Base-by-base conservation (phyloP, 108 stramenopile genomes). In the Skeletonema costatum region DNA sequence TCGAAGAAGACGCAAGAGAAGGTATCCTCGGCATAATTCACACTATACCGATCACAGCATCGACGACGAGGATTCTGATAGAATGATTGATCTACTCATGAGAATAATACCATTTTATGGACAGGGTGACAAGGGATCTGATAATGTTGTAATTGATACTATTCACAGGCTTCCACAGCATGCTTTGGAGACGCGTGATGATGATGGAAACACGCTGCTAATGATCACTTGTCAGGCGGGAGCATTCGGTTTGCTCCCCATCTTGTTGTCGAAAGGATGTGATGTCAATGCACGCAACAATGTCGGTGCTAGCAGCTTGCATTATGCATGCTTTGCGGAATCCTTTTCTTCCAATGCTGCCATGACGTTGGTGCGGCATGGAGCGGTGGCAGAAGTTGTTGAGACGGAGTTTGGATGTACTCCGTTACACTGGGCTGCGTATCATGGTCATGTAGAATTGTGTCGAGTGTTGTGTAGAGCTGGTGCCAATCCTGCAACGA, bases 341-440 rank as follows among this genome's bases (percentile, higher is more conserved):
- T 70, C 83, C 0, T 87, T 84, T 60, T 71, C 67, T 25, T 61
- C 72, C 5, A 84, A 83, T 46, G 76, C 70, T 2, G 86, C 86
- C 7, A 73, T 80, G 41, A 46, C 66, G 25, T 44, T 87, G 33
- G 48, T 87, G 5, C 39, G 73, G 2, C 72, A 84, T 59, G 86
- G 86, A 25, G 83, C 83, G 10, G 32, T 62, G 12, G 79, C 82
- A 39, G 79, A 87, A 59, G 70, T 83, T 8, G 70, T 76, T 2
- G 86, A 87, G 68, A 25, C 19, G 14, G 62, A 77, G 29, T 87
- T 76, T 65, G 83, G 83, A 4, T 87, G 83, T 53, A 80, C 86
- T n/a, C 83, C 83, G 36, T 53, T 87, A 4, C 86, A 87, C 32
- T 87, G 80, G 79, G 86, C 83, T 7, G 86, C 79, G 13, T 85